Evolutionary conservation across 306 rosid species (phyloP).

Genomic region (Quercus mongolica): DNA sequence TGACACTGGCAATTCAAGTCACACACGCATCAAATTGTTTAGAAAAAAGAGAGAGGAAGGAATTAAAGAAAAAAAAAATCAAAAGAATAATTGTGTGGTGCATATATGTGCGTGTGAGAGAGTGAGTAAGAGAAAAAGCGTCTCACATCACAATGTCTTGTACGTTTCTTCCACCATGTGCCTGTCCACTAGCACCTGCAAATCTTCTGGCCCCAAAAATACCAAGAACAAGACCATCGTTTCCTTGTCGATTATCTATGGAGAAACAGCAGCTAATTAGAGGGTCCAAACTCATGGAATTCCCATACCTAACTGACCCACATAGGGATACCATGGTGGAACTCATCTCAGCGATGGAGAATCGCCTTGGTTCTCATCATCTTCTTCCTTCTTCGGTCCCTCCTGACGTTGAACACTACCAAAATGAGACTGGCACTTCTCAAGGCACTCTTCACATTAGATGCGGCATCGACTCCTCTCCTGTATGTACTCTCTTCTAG

Average conservation of each 20-base stretch:
- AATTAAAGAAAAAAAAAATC: too few species aligned
- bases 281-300: constrained; percentile 24
- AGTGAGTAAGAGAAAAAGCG: too few species aligned
- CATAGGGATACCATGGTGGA: constrained; percentile 18
- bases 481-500: constrained; percentile 5
- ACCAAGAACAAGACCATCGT: neutral
- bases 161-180: neutral
- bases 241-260: neutral
- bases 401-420: constrained; percentile 21
- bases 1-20: too few species aligned
- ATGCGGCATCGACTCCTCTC: constrained; percentile 12
- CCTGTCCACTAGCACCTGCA: neutral
- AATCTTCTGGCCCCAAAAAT: neutral
- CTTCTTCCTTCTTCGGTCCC: constrained; percentile 29
- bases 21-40: too few species aligned
- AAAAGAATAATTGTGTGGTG: too few species aligned
- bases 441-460: constrained; percentile 26
- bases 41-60: too few species aligned
- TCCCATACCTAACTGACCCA: constrained; percentile 14
- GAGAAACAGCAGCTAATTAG: neutral
- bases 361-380: constrained; percentile 7
- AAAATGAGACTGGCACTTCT: constrained; percentile 12
- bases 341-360: constrained; percentile 11
- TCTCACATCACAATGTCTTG: neutral
- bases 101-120: too few species aligned